These are phyloP conservation scores for Aspergillus pseudotamarii DNA, from an alignment of 2,329 filamentous ascomycete genomes.

Conservation along the genomic window DNA sequence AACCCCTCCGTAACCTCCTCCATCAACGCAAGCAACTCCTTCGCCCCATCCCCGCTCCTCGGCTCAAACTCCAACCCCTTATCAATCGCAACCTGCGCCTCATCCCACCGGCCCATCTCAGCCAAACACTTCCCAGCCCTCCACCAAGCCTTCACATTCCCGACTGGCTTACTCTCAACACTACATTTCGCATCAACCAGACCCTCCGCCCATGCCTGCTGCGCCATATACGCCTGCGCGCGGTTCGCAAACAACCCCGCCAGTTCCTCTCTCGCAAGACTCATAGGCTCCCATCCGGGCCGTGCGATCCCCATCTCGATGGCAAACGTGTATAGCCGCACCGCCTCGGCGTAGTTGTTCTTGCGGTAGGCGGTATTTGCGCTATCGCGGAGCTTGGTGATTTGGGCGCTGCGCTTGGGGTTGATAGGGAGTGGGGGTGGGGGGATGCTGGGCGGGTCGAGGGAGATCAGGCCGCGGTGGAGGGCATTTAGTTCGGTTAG, in stretches of 20 bases:
- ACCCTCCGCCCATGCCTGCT: conserved; percentile 80
- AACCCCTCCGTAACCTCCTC: conserved; percentile 66
- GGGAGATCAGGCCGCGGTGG: conserved; percentile 69
- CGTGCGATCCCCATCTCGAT: conserved; percentile 84
- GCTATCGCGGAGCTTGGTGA: conserved; percentile 86
- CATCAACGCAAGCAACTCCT: conserved; percentile 61
- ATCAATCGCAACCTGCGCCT: conserved; percentile 78
- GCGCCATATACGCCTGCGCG: conserved; percentile 85
- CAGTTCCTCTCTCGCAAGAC: conserved; percentile 82
- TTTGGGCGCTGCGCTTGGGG: conserved; percentile 84
- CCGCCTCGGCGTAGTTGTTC: conserved; percentile 71
- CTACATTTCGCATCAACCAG: conserved; percentile 85
- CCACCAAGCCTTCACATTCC: conserved; percentile 96
- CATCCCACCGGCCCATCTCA: conserved; percentile 86
- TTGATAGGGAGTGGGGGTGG: conserved; percentile 89
- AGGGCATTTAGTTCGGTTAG: conserved; percentile 76
- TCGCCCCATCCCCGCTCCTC: conserved; percentile 52
- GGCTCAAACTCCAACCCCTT: conserved; percentile 82
- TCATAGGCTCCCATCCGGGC: conserved; percentile 84
- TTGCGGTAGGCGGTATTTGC: conserved; percentile 85
- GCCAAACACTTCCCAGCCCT: conserved; percentile 78
- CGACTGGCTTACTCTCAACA: conserved; percentile 81
- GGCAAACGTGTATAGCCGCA: conserved; percentile 80
- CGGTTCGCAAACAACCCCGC: conserved; percentile 80
- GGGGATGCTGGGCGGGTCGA: conserved; percentile 69